Base-by-base conservation (phyloP, 192 early-diverging fungal genomes). In the Chytriomyces confervae region DNA sequence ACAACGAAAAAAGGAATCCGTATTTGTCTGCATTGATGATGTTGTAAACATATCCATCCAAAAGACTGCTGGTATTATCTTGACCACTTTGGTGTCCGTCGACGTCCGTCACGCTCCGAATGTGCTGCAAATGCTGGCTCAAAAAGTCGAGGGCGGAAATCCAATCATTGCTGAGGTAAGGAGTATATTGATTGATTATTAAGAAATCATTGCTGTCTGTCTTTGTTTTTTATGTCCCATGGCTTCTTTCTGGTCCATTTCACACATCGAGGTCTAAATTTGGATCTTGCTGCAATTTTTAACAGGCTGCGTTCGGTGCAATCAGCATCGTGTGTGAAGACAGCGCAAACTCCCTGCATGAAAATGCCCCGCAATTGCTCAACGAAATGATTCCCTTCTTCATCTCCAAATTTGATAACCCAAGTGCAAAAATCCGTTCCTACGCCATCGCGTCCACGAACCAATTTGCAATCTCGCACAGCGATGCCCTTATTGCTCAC, bases 311-410 rank as follows among this genome's bases (percentile, higher is more conserved):
- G 18, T 94, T 96, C 81, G 89, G 92, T 69, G 94, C 95, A 10
- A 80, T 99, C 76, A 87, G 90, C 83, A 96, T 96, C 85, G 94
- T 99, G 77, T 99, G 98, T 84, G 97, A 99, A 81, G 98, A 98
- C 79, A 94, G 91, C 57, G 85, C 92, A 68, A 87, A 85, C 18
- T 91, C 93, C 48, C 88, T 99, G 45, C 92, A 96, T 63, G 83
- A 89, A 61, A 87, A 89, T 57, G 93, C 95, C 81, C 91, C 92
- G 8, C 88, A 96, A 29, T 91, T 93, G 67, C 90, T 91, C 76
- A n/a, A 75, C 20, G 48, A 57, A 51, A 94, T 98, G 91, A 91
- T 97, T 51, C 94, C 93, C 75, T 93, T 93, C 81, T 93, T 98
- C 80, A 89, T 99, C 69, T 83, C 86, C 43, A 92, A 94, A 80